Evolutionary conservation across 1,284 basidiomycete species (phyloP).

Genomic region (Vanrija sp.): DNA sequence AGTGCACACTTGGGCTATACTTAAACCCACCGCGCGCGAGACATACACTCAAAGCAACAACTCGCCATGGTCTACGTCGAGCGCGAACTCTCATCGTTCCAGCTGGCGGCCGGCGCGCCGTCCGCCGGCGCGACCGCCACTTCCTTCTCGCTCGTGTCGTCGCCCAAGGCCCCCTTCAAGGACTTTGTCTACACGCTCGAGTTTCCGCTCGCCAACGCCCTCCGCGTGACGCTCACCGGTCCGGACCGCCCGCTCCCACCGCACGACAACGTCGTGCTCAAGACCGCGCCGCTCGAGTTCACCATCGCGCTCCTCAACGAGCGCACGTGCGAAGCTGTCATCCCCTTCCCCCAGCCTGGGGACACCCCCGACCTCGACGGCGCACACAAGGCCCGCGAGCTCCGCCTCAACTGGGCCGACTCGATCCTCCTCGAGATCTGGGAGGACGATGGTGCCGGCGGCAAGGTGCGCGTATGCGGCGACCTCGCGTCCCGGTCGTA

Average conservation of each 20-base stretch:
- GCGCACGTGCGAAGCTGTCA: conserved; percentile 21
- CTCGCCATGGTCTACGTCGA: conserved; percentile 21
- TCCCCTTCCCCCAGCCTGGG: conserved; percentile 25
- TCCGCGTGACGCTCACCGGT: conserved; percentile 41
- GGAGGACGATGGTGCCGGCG: conserved; percentile 26
- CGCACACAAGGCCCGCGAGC: conserved; percentile 20
- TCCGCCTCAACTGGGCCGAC: conserved; percentile 29
- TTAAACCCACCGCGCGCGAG: too few species aligned
- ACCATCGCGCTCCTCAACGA: conserved; percentile 22
- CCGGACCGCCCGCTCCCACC: conserved; percentile 45
- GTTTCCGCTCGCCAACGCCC: conserved; percentile 39
- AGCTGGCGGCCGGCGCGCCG: neutral
- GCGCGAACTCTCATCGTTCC: conserved; percentile 22
- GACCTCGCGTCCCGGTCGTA: conserved; percentile 47
- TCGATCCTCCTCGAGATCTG: conserved; percentile 36
- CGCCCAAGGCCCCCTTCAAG: conserved; percentile 17
- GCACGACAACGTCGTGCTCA: conserved; percentile 46
- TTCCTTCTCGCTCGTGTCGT: conserved; percentile 26
- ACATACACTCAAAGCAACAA: too few species aligned
- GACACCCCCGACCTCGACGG: conserved; percentile 23
- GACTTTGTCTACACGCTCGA: conserved; percentile 42
- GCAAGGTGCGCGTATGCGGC: conserved; percentile 31
- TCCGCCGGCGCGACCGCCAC: conserved; percentile 16
- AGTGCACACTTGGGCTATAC: too few species aligned
- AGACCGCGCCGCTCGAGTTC: conserved; percentile 23